Evolutionary conservation across 352 stramenopile species (phyloP), one percentile per base, ranked within the genome.

Genomic region (Aphanomyces stellatus): DNA sequence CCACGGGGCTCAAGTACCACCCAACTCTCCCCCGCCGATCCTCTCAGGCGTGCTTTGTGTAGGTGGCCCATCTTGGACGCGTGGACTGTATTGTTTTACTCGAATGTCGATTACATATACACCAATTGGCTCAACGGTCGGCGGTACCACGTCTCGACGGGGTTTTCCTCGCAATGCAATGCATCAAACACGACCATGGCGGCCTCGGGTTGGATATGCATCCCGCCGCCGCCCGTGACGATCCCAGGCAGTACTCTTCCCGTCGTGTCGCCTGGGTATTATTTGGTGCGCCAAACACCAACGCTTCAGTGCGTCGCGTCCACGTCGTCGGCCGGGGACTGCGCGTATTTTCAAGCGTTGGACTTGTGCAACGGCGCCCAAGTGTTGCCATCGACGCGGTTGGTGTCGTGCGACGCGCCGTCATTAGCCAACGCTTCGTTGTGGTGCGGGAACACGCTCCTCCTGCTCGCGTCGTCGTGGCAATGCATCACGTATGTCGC

Each of bases 81-180:
- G 7, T 63, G 55, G 55, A 63, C 55, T 1, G 22, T 4, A 10
- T 17, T 24, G 24, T 61, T 61, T n/a, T 61, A 61, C 53, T 33
- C 53, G n/a, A 61, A 61, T 24, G 8, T 61, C 25, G 53, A 61
- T n/a, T 61, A 61, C 53, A 6, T 61, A 11, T 61, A 61, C 34
- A 40, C 53, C 2, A 53, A 4, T 27, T 53, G 43, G 43, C 22
- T 53, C 15, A 22, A 25, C 24, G 24, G 25, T 19, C 53, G 42
- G 19, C 19, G 28, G 15, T 61, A 42, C 24, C 28, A 61, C 13
- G 27, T 61, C 27, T 8, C 37, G 37, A 43, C 37, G 8, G 17
- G 17, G 8, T 43, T 43, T 43, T 43, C 37, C 37, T 17, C 37
- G 37, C 17, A 8, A 17, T 43, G 37, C 37, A 17, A 43, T 8